Conservation (phyloP, 805 yeast species). For the Teunomyces cretensis region DNA sequence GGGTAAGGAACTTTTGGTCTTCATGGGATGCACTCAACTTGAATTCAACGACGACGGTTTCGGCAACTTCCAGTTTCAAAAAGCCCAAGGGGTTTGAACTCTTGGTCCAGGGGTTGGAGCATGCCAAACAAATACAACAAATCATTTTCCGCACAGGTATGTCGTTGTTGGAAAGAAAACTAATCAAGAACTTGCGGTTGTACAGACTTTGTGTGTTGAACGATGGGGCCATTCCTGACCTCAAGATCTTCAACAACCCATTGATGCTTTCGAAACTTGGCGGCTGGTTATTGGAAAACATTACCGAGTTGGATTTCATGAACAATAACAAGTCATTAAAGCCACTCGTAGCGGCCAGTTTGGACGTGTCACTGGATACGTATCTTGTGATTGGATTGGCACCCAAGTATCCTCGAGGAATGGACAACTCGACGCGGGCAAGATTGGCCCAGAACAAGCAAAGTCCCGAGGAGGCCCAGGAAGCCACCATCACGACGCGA, state of each 20-base stretch:
- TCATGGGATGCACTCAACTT: conserved; percentile 55
- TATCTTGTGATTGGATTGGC: conserved; percentile 89
- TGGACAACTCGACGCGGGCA: conserved; percentile 36
- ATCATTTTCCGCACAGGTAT: conserved; percentile 85
- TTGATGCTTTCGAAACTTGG: conserved; percentile 81
- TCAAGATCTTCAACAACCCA: conserved; percentile 79
- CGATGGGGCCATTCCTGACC: conserved; percentile 75
- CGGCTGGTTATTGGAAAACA: conserved; percentile 85
- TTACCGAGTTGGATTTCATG: conserved; percentile 68
- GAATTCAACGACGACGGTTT: conserved; percentile 17
- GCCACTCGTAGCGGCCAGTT: conserved; percentile 84
- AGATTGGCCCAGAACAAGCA: conserved; percentile 24
- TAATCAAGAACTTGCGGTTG: conserved; percentile 73
- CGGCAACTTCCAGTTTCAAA: conserved; percentile 15
- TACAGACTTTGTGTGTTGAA: conserved; percentile 85
- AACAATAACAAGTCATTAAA: conserved; percentile 42
- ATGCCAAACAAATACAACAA: conserved; percentile 81
- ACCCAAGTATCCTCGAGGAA: conserved; percentile 66
- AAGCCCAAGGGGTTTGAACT: conserved; percentile 49
- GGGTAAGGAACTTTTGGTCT: conserved; percentile 73
- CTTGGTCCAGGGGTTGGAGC: conserved; percentile 68
- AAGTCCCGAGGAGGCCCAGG: conserved; percentile 31
- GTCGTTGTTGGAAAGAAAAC: conserved; percentile 80
- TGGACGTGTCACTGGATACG: conserved; percentile 70
- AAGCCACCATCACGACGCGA: conserved; percentile 45